Evolutionary conservation across 2,329 filamentous ascomycete genomes (phyloP), one percentile per base, ranked within the genome.

Genomic region (Phialemonium atrogriseum): DNA sequence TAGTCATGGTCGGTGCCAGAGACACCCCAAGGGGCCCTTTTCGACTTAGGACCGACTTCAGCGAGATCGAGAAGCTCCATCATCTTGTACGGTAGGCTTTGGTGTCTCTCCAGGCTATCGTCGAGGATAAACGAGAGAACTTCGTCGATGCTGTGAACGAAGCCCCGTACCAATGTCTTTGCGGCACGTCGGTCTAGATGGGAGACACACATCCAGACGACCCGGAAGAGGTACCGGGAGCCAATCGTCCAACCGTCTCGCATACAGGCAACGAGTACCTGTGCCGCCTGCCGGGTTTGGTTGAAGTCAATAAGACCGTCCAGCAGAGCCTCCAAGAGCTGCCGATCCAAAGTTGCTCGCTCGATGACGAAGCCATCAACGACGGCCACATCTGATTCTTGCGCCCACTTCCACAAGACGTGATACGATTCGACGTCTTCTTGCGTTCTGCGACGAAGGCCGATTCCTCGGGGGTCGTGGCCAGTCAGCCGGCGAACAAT

Each of bases 111-210:
- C n/a, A n/a, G n/a, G n/a, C n/a, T n/a, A n/a, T n/a, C n/a, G n/a
- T n/a, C n/a, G n/a, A n/a, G n/a, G n/a, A n/a, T n/a, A n/a, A n/a
- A n/a, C n/a, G n/a, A n/a, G n/a, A n/a, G n/a, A n/a, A 27, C 12
- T n/a, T 20, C n/a, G 17, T 24, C 20, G 20, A 23, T 21, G 22
- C 26, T 22, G 17, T 16, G 12, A 11, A 24, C 11, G 22, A 30
- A 15, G 10, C 14, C 10, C 11, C 26, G 33, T 73, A 73, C 49
- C 60, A 70, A 34, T 49, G 72, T 40, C 50, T 52, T 26, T 53
- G 56, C 15, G 66, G 69, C 2, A 55, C 61, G 37, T 61, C 71
- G 46, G 54, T 70, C 44, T 69, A 60, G 48, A 58, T 63, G 39
- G 66, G 64, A 12, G 55, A 65, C 36, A 64, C 71, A 27, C 68